These are phyloP conservation scores for Sporopachydermia quercuum DNA, from an alignment of 805 yeast species.

Conservation along the genomic window DNA sequence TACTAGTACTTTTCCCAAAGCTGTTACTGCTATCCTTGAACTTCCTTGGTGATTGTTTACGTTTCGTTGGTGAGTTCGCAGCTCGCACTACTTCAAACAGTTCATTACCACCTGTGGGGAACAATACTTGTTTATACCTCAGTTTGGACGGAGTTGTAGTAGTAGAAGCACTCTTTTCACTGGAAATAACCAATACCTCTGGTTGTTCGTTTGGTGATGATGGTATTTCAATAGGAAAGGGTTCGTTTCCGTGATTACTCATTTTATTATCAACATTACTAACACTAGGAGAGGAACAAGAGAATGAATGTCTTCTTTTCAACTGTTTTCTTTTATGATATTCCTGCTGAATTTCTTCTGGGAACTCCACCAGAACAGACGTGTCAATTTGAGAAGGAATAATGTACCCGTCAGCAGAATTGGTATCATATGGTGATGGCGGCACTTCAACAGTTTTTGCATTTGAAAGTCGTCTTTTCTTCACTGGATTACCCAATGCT, in stretches of 20 bases:
- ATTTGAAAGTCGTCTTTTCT: conserved; percentile 3
- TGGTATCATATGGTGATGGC: conserved; percentile 1
- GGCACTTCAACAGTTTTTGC: conserved; percentile 4
- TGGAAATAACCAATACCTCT: no score
- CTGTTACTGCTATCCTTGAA: no score
- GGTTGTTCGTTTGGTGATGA: no score
- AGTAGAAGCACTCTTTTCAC: neutral
- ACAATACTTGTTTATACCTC: neutral
- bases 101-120: neutral
- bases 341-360: conserved; percentile 7
- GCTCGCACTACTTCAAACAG: neutral
- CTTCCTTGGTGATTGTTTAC: neutral
- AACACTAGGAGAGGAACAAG: no score
- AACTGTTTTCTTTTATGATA: neutral
- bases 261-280: no score
- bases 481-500: conserved; percentile 4
- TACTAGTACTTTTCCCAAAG: no score
- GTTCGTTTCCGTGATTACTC: no score
- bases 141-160: neutral
- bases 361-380: conserved; percentile 15
- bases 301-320: no score
- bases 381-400: conserved; percentile 18
- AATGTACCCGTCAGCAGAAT: conserved; percentile 10
- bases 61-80: neutral
- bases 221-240: no score